Evolutionary conservation across 1,139 yeast species (phyloP), one percentile per base, ranked within the genome.

Genomic region (Sugiyamaella novakii): DNA sequence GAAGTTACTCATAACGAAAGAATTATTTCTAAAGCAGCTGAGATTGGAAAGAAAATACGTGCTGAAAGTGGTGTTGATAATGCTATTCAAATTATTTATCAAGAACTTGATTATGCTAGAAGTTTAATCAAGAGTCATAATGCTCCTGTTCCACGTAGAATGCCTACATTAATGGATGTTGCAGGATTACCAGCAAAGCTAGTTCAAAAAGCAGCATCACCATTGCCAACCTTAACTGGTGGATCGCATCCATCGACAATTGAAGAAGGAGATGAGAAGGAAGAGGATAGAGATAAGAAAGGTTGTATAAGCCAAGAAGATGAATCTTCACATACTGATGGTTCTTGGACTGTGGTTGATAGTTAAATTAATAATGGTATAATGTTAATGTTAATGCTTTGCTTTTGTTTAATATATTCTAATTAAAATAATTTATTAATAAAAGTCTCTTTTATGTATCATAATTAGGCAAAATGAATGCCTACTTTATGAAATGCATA

Each of bases 401-500:
- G n/a, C n/a, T n/a, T n/a, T n/a, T n/a, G n/a, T n/a, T n/a, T n/a
- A n/a, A n/a, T n/a, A n/a, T n/a, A n/a, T n/a, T n/a, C n/a, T n/a
- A n/a, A n/a, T n/a, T n/a, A n/a, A n/a, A n/a, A n/a, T n/a, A n/a
- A n/a, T n/a, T n/a, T n/a, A n/a, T n/a, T n/a, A n/a, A n/a, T n/a
- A n/a, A n/a, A n/a, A n/a, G n/a, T n/a, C n/a, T n/a, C n/a, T n/a
- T 24, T n/a, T 37, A 33, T 35, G 24, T 22, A 34, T 34, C 27
- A 19, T 34, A 24, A 31, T 31, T 73, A 91, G 54, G 98, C 96
- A 73, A 92, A 92, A 68, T 92, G 98, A 54, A 92, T 87, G 46
- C 98, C 98, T 45, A 87, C 97, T 69, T 91, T 94, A 70, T 94
- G 97, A 76, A 94, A 92, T 6, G 96, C 98, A 62, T 85, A 89